Evolutionary conservation across 257 asterid species (phyloP), one percentile per base, ranked within the genome.

Genomic region (Solanum megistacrolobum): DNA sequence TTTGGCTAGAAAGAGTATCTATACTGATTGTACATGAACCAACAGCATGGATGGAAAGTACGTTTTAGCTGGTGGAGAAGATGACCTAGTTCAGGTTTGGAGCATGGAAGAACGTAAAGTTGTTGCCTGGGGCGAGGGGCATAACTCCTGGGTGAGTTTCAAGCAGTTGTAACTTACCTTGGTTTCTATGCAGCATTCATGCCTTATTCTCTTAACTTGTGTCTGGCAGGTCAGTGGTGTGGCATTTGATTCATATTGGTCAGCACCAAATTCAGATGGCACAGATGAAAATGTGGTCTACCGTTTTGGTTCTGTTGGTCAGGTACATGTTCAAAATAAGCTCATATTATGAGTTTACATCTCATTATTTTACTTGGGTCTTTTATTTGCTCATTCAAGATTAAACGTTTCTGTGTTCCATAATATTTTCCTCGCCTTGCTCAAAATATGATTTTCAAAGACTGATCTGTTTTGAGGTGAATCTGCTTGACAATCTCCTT

Each of bases 81-180:
- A 97, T 89, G 99, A 97, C 92, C 94, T 96, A 72, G 99, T 97
- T 91, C 99, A 97, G 91, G 99, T 97, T 88, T 97, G 99, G 99
- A 96, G 99, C 87, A 94, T 97, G 99, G 99, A 95, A 75, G 98
- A 96, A 69, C 94, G 98, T 25, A 97, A 96, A 88, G 91, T 97
- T 93, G 98, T 97, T 46, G 99, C 99, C 27, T 97, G 99, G 99
- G 99, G 99, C 9, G 99, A 96, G 94, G 99, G 99, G 73, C 99
- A 97, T 90, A 96, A 92, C 89, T 97, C 99, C 71, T 97, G 99
- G 99, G 99, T 96, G 90, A 94, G 98, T 91, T 89, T 69, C 86
- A 60, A n/a, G 78, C 82, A 16, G 35, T 75, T 29, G 4, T 71
- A 12, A 83, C 23, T 72, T 18, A 84, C 83, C 62, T 87, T 48